A percentile compares a stretch with the other conserved stretches of the same genome.
phyloP scores from a whole-genome alignment of 2,329 filamentous ascomycete species.

The Pestalotiopsis sp. region DNA sequence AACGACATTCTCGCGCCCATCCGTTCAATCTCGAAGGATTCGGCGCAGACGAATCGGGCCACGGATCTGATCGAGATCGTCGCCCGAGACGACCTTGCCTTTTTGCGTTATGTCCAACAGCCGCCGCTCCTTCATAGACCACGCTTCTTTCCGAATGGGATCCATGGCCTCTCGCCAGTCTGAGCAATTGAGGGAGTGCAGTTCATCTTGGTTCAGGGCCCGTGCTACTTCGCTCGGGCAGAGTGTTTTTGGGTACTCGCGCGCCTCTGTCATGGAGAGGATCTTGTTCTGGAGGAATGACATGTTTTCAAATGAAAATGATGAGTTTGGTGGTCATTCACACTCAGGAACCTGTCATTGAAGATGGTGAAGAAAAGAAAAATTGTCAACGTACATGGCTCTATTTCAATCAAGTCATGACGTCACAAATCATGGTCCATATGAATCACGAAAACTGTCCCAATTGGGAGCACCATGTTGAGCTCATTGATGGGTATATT shows the following conservation, averaged over 20 bases:
- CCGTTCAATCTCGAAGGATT: neutral
- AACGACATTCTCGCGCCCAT: too few species aligned
- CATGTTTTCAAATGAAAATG: neutral
- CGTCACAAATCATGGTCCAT: too few species aligned
- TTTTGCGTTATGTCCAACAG: slow-evolving; percentile 7
- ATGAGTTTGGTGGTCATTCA: neutral
- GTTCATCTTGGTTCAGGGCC: neutral
- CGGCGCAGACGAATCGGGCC: slow-evolving; percentile 4
- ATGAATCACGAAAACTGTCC: too few species aligned
- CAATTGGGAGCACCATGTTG: too few species aligned
- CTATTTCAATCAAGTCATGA: too few species aligned
- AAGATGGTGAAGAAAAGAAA: neutral
- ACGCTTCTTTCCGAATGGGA: neutral
- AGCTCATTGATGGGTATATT: too few species aligned
- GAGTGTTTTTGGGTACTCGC: slow-evolving; percentile 1
- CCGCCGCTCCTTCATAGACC: neutral
- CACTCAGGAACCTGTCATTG: neutral
- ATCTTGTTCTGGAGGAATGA: neutral
- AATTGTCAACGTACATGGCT: too few species aligned
- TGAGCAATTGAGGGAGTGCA: neutral
- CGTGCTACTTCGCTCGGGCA: slow-evolving; percentile 10
- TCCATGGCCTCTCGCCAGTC: slow-evolving; percentile 5
- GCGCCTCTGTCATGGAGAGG: neutral
- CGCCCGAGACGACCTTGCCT: neutral
- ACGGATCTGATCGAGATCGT: neutral